These are phyloP conservation scores for Trichoderma atrobrunneum DNA, from an alignment of 2,329 filamentous ascomycete species.

Conservation along the genomic window DNA sequence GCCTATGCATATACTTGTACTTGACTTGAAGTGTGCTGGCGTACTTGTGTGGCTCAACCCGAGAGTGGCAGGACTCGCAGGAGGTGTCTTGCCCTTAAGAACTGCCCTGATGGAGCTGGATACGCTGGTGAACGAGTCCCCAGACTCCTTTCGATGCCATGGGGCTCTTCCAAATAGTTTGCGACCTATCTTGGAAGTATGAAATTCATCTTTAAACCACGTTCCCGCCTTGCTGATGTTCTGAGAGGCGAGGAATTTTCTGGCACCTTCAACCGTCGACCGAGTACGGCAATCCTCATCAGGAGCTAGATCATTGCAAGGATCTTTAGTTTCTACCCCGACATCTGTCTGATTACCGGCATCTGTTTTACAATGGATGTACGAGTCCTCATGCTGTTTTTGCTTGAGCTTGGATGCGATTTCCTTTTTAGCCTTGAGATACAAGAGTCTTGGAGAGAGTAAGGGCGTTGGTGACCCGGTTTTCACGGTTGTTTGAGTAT, in stretches of 20 bases:
- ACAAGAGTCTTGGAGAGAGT: conserved; percentile 14
- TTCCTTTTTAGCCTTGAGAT: conserved; percentile 26
- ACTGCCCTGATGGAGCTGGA: conserved; percentile 43
- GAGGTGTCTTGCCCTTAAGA: conserved; percentile 37
- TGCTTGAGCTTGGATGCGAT: conserved; percentile 26
- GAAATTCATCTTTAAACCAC: conserved; percentile 34
- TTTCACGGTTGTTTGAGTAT: neutral
- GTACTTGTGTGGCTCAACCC: conserved; percentile 19
- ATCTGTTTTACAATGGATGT: neutral
- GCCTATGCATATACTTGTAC: neutral
- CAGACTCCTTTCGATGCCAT: conserved; percentile 41
- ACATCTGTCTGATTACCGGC: neutral
- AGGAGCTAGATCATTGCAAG: neutral
- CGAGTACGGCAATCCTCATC: conserved; percentile 19
- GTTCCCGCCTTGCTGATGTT: conserved; percentile 26
- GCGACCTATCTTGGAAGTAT: conserved; percentile 29
- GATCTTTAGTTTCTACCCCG: neutral
- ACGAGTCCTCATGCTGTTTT: neutral
- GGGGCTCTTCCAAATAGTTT: conserved; percentile 42
- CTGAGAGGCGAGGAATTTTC: conserved; percentile 23
- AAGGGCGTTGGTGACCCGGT: neutral
- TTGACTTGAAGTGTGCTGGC: neutral
- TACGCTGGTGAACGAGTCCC: conserved; percentile 38
- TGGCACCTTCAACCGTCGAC: conserved; percentile 18
- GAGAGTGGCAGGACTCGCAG: conserved; percentile 28